These are phyloP conservation scores for Leishmania amazonensis DNA, from an alignment of 208 protist species.

Conservation along the genomic window DNA sequence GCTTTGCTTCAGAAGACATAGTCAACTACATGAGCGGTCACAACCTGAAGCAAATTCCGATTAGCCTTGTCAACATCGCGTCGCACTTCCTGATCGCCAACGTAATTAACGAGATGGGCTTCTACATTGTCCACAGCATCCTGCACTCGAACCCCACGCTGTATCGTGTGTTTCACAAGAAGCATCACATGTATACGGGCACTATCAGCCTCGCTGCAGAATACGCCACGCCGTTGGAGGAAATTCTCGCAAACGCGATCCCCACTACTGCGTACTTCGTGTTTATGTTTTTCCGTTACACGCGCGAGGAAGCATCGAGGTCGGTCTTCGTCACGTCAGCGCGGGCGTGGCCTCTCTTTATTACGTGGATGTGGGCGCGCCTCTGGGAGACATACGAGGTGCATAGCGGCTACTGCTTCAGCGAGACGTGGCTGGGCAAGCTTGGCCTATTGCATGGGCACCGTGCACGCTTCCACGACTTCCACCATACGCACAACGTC, in stretches of 20 bases:
- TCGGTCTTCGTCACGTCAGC: conserved; percentile 27
- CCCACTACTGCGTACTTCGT: conserved; percentile 50
- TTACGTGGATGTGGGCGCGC: conserved; percentile 51
- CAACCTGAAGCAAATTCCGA: conserved; percentile 7
- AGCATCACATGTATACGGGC: conserved; percentile 71
- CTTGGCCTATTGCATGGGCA: conserved; percentile 50
- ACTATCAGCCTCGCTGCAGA: conserved; percentile 68
- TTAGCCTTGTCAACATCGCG: conserved; percentile 16
- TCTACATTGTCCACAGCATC: conserved; percentile 46
- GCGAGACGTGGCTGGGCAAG: conserved; percentile 41
- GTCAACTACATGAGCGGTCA: conserved; percentile 19
- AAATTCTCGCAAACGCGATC: conserved; percentile 44
- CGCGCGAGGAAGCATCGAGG: conserved; percentile 20
- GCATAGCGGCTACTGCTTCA: conserved; percentile 73
- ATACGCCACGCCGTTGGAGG: conserved; percentile 52
- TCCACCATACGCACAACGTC: conserved; percentile 70
- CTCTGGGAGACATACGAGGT: conserved; percentile 65
- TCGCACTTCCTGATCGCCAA: conserved; percentile 46
- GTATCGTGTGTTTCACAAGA: conserved; percentile 65
- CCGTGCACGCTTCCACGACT: conserved; percentile 69
- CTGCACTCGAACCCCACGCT: conserved; percentile 44
- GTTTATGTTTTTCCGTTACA: conserved; percentile 40
- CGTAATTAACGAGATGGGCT: conserved; percentile 52
- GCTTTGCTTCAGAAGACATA: conserved; percentile 28
- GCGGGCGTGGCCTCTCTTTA: conserved; percentile 47